Percentiles rank a stretch among this genome's conserved stretches.
Conservation (phyloP, 768 basidiomycete genomes). For the Tylopilus subfusipes region DNA sequence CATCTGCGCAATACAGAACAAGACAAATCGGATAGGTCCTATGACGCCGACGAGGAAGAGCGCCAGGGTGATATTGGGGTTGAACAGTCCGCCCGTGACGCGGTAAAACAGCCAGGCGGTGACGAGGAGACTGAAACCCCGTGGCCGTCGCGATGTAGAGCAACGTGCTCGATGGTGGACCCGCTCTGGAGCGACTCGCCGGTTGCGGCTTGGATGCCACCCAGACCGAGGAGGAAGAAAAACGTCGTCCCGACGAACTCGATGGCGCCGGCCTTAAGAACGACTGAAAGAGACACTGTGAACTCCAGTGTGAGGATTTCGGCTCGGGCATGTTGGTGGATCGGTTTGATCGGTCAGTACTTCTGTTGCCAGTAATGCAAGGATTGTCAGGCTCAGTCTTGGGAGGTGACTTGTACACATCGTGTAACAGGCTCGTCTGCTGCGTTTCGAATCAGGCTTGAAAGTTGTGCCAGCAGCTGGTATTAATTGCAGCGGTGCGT, state of each 20-base stretch:
- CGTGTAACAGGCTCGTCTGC: no score
- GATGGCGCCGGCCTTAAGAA: constrained; percentile 45
- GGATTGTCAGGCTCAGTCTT: no score
- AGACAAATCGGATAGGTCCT: constrained; percentile 50
- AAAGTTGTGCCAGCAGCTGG: no score
- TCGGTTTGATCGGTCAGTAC: background rate
- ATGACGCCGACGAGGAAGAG: constrained; percentile 56
- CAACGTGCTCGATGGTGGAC: constrained; percentile 38
- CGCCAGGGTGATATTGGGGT: constrained; percentile 58
- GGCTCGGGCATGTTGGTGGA: constrained; percentile 10
- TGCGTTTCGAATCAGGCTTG: no score
- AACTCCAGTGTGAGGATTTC: constrained; percentile 20
- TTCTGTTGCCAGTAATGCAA: no score
- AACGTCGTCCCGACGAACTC: constrained; percentile 59
- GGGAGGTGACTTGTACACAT: no score
- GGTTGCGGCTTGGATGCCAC: constrained; percentile 57
- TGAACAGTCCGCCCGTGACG: constrained; percentile 62
- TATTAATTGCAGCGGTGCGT: no score
- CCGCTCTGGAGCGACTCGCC: constrained; percentile 32
- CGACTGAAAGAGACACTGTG: constrained; percentile 24
- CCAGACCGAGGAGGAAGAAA: constrained; percentile 64
- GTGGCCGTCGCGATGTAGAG: constrained; percentile 58
- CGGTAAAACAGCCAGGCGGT: constrained; percentile 69
- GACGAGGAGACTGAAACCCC: constrained; percentile 58
- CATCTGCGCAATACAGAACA: constrained; percentile 62